Evolutionary conservation across 2,329 filamentous ascomycete genomes (phyloP).

Genomic region (Colletotrichum sp.): DNA sequence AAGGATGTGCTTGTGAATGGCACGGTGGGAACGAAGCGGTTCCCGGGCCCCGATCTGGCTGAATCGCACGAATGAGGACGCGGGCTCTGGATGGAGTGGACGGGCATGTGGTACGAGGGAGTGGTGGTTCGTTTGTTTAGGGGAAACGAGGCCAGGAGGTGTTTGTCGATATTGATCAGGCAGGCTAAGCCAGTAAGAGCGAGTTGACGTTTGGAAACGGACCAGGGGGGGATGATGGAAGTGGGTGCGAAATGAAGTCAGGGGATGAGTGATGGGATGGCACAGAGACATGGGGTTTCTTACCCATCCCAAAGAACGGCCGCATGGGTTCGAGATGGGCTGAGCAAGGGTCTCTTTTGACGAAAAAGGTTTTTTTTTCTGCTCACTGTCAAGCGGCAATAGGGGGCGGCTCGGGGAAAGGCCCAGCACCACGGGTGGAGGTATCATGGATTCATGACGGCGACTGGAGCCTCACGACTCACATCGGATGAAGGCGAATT

Average conservation of each 20-base stretch:
- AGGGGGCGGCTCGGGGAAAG: background rate
- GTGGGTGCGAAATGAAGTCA: conserved; percentile 12
- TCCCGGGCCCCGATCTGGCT: background rate
- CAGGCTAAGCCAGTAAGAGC: background rate
- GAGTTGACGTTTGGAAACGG: conserved; percentile 10
- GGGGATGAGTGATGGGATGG: conserved; percentile 1
- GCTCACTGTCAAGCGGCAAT: background rate
- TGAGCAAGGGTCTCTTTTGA: background rate
- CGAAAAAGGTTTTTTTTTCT: background rate
- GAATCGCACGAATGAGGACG: conserved; percentile 7
- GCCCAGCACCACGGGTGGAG: conserved; percentile 7
- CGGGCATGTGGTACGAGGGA: background rate
- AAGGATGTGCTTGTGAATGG: background rate
- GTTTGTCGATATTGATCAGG: background rate
- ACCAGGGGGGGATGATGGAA: background rate
- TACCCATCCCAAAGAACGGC: background rate
- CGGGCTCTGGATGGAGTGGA: background rate
- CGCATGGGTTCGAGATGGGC: background rate
- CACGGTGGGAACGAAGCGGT: background rate
- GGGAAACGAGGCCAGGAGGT: conserved; percentile 12
- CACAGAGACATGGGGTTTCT: background rate
- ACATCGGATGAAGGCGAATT: background rate
- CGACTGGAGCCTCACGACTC: background rate
- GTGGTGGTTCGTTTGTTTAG: conserved; percentile 5
- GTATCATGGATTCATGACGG: background rate